Conservation (phyloP, 331 rosid genomes). For the Quercus phellos region DNA sequence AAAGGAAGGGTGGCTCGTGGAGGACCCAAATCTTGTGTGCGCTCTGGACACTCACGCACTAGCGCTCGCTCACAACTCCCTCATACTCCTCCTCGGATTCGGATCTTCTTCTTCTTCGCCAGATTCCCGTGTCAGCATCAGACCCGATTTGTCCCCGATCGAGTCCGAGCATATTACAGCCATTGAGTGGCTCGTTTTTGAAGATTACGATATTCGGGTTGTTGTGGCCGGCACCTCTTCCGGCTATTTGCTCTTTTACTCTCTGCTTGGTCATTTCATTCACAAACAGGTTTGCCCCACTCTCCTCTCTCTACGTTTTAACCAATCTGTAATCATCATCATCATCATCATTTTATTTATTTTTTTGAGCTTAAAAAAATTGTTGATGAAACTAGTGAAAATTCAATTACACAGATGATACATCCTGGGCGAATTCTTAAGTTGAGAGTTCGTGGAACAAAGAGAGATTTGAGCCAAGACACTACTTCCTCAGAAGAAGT, state of each 20-base stretch:
- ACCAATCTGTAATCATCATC: too few relatives aligned
- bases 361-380: background rate
- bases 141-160: conserved; percentile 75
- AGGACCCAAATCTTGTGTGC: conserved; percentile 60
- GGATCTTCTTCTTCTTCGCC: conserved; percentile 36
- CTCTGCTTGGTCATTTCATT: conserved; percentile 62
- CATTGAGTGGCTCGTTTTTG: conserved; percentile 76
- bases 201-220: conserved; percentile 50
- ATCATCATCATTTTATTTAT: too few relatives aligned
- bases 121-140: conserved; percentile 52
- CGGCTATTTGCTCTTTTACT: conserved; percentile 69
- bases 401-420: conserved; percentile 48
- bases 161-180: conserved; percentile 69
- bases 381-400: conserved; percentile 8
- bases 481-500: conserved; percentile 79
- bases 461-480: conserved; percentile 72
- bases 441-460: conserved; percentile 82
- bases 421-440: conserved; percentile 68
- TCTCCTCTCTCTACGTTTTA: too few relatives aligned
- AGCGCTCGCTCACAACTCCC: conserved; percentile 66
- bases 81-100: conserved; percentile 50
- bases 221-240: conserved; percentile 77
- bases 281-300: conserved; percentile 59
- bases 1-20: conserved; percentile 75
- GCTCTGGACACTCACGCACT: conserved; percentile 81